Evolutionary conservation across 73 alveolate species (phyloP).

Genomic region (Urostyla sp.): DNA sequence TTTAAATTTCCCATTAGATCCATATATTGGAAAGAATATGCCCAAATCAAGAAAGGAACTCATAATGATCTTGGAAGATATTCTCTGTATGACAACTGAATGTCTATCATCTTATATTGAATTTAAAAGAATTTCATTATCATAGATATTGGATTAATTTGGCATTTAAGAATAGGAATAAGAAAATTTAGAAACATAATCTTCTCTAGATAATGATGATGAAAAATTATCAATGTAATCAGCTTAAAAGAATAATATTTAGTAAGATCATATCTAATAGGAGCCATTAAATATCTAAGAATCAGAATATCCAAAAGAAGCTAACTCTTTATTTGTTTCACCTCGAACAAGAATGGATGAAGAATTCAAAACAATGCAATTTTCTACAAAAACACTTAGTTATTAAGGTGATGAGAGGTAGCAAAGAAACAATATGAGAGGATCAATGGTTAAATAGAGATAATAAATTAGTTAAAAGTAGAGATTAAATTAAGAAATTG

Average conservation of each 20-base stretch:
- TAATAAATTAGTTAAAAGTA: no score
- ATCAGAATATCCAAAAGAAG: not conserved
- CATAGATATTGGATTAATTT: slow-evolving; percentile 44
- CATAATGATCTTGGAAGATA: slow-evolving; percentile 49
- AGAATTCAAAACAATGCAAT: slow-evolving; percentile 37
- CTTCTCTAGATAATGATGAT: slow-evolving; percentile 56
- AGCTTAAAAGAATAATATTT: not conserved
- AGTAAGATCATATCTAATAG: not conserved
- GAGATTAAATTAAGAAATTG: not conserved
- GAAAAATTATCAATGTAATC: slow-evolving; percentile 40
- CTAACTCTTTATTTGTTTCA: slow-evolving; percentile 6
- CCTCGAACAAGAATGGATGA: slow-evolving; percentile 44
- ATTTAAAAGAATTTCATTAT: slow-evolving; percentile 56
- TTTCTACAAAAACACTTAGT: not conserved
- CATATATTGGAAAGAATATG: not conserved
- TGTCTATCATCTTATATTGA: slow-evolving; percentile 62
- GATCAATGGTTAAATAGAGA: no score
- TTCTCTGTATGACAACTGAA: slow-evolving; percentile 36
- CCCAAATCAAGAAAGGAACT: slow-evolving; percentile 46
- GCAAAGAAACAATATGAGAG: no score
- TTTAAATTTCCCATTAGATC: slow-evolving; percentile 12
- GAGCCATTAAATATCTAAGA: slow-evolving; percentile 5
- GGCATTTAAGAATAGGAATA: slow-evolving; percentile 66
- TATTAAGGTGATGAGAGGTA: slow-evolving; percentile 17
- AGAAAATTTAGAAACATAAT: slow-evolving; percentile 64